These are phyloP conservation scores for Ophiorrhiza pumila DNA, from an alignment of 257 asterid species.

Conservation along the genomic window DNA sequence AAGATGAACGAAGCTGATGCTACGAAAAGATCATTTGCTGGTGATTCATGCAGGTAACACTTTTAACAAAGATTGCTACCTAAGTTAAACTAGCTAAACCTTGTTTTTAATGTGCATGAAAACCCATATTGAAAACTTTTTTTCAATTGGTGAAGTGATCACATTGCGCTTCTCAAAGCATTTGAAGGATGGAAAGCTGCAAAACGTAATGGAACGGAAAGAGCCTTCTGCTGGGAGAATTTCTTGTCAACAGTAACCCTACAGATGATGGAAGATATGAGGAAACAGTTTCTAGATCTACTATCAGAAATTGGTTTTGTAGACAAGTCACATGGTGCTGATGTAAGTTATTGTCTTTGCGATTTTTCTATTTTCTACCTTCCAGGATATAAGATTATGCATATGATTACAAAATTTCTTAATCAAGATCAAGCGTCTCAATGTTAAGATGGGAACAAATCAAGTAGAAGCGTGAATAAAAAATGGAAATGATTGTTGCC, in stretches of 20 bases:
- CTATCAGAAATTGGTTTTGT: constrained; percentile 82
- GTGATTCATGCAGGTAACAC: constrained; percentile 92
- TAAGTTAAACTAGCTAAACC: not conserved
- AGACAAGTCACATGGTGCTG: constrained; percentile 59
- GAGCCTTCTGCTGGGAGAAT: constrained; percentile 81
- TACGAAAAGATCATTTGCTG: constrained; percentile 88
- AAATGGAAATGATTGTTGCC: not conserved
- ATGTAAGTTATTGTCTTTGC: constrained; percentile 38
- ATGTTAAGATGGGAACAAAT: not conserved
- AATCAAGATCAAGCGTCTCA: not conserved
- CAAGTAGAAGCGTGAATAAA: not conserved
- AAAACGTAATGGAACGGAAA: constrained; percentile 55
- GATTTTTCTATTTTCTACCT: not conserved
- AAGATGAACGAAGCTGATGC: constrained; percentile 88
- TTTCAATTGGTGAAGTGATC: constrained; percentile 50
- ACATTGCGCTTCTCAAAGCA: constrained; percentile 91
- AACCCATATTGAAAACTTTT: not conserved
- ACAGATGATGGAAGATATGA: constrained; percentile 92
- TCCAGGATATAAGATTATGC: not conserved
- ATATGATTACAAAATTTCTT: not conserved
- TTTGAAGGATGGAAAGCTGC: constrained; percentile 94
- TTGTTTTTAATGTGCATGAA: not conserved
- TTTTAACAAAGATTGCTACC: constrained; percentile 13
- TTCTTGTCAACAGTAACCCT: constrained; percentile 75
- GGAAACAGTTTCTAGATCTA: constrained; percentile 78